Percentiles rank a stretch among this genome's conserved stretches.
Conservation (phyloP, 106 monocot genomes). For the Dioscorea dumetorum region DNA sequence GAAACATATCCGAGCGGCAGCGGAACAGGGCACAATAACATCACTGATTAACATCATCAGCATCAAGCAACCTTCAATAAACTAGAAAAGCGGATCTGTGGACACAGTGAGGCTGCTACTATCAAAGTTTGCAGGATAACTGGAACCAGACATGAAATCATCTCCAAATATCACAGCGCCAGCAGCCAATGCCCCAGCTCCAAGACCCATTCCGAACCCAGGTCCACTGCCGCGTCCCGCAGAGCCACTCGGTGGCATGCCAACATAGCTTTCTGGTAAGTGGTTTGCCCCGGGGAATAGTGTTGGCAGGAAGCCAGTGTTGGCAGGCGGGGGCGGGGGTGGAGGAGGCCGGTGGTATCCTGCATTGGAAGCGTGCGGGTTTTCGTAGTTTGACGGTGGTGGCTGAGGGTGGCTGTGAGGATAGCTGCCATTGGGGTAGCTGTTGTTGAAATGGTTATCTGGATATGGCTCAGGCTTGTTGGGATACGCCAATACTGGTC, state of each 20-base stretch:
- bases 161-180: constrained; percentile 74
- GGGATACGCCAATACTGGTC: constrained; percentile 33
- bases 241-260: constrained; percentile 15
- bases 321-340: constrained; percentile 47
- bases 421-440: constrained; percentile 9
- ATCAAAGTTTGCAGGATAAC: constrained; percentile 18
- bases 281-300: constrained; percentile 28
- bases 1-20: no score
- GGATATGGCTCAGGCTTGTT: constrained; percentile 1
- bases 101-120: constrained; percentile 27
- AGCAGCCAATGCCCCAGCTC: constrained; percentile 65
- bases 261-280: constrained; percentile 27
- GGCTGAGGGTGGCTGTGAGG: constrained; percentile 5
- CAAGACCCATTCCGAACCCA: constrained; percentile 42
- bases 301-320: constrained; percentile 46
- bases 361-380: background rate
- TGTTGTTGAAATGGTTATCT: background rate
- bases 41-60: no score
- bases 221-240: background rate
- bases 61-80: no score
- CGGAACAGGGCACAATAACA: no score
- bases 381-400: background rate
- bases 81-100: constrained; percentile 25
- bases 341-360: constrained; percentile 16
- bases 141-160: constrained; percentile 52